Evolutionary conservation across 352 stramenopile genomes (phyloP), one percentile per base, ranked within the genome.

Genomic region (Elongisporangium undulatum): DNA sequence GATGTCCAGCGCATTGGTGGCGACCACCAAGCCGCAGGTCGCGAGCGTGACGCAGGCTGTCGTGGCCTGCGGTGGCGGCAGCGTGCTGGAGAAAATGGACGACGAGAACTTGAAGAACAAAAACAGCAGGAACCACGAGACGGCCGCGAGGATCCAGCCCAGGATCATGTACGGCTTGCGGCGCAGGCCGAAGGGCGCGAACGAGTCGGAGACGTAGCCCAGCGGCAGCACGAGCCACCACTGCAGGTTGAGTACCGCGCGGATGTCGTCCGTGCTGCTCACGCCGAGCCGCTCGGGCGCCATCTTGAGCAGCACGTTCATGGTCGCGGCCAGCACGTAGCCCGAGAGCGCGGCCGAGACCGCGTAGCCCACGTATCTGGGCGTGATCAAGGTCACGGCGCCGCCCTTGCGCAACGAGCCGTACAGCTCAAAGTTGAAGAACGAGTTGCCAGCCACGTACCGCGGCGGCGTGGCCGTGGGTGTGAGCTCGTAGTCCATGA

Each of bases 381-480:
- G 63, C n/a, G 69, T 75, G 51, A 79, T 65, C 16, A 95, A 69
- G 50, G 63, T 49, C 53, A 80, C 64, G 22, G 70, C 64, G 49
- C 83, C 83, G 29, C 85, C 85, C 16, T 67, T 56, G 23, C 85
- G 78, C 38, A 95, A 56, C 23, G 85, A 78, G 49, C 82, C 82
- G 45, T 90, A 85, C 68, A 82, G 79, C 34, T 87, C 74, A 59
- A 84, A 77, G 62, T 90, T 87, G 72, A 86, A 90, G 56, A 88
- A 87, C 61, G 87, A 71, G 49, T 87, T 77, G 9, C 82, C 80
- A 0, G 78, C 76, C 51, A 90, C 80, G 62, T 80, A 91, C 58
- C 75, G 82, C 34, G 34, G 34, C 13, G 34, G 34, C 34, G 34
- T 17, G 34, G 34, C 34, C 13, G 34, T 45, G 29, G 29, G 29